phyloP scores from a whole-genome alignment of 139 green algal species.

The Pleodorina starrii region DNA sequence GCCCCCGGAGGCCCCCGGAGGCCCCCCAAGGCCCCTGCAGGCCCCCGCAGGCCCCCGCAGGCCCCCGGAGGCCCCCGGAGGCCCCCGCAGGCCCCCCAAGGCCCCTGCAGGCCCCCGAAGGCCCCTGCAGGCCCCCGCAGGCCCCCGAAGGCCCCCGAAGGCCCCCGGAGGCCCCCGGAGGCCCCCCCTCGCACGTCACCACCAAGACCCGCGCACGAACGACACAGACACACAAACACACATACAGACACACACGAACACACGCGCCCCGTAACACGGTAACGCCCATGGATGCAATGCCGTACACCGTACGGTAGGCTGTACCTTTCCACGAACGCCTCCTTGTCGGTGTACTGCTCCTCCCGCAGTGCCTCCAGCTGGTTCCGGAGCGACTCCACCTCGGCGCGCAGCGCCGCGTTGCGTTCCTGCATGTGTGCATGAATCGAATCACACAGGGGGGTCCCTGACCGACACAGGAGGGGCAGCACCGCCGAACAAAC shows the following conservation, averaged over 20 bases:
- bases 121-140: not conserved
- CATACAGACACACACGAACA: not conserved
- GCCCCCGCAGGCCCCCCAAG: not conserved
- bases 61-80: not conserved
- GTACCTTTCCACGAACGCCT: not conserved
- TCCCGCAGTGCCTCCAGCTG: not conserved
- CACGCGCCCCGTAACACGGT: not conserved
- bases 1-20: too few relatives aligned
- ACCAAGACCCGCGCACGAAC: not conserved
- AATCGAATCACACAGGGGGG: not conserved
- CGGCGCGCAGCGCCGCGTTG: not conserved
- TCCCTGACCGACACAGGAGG: not conserved
- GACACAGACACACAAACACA: not conserved
- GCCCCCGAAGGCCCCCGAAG: not conserved
- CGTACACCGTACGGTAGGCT: not conserved
- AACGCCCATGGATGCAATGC: not conserved
- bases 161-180: not conserved
- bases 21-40: too few relatives aligned
- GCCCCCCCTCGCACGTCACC: not conserved
- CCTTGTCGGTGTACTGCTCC: slow-evolving; percentile 17
- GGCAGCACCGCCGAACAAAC: not conserved
- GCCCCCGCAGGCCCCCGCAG: not conserved
- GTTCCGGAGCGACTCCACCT: not conserved
- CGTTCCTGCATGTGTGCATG: not conserved
- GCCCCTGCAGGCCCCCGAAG: not conserved